Conservation (phyloP, 2,329 filamentous ascomycete species). For the Blumeria hordei region DNA sequence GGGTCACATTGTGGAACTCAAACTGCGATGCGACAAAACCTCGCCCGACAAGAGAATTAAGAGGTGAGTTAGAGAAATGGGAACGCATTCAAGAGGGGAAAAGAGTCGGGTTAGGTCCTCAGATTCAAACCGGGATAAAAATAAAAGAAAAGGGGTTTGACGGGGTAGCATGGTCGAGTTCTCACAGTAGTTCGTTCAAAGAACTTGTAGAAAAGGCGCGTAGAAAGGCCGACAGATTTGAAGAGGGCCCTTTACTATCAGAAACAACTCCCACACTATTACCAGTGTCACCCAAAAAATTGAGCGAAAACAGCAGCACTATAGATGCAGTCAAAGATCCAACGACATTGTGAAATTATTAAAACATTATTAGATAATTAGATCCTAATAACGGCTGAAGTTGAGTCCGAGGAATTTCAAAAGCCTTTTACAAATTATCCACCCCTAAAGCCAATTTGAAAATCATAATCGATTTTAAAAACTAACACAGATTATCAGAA, state of each 20-base stretch:
- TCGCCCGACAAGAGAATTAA: conserved; percentile 42
- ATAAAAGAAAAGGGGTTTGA: conserved; percentile 84
- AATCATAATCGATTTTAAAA: too few relatives aligned
- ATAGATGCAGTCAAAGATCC: too few relatives aligned
- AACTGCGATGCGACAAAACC: conserved; percentile 72
- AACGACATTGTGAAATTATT: too few relatives aligned
- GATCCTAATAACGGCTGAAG: too few relatives aligned
- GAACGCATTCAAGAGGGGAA: conserved; percentile 55
- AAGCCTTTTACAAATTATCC: too few relatives aligned
- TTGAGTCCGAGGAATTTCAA: too few relatives aligned
- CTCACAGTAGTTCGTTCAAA: conserved; percentile 52
- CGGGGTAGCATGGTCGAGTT: conserved; percentile 46
- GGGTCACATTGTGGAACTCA: conserved; percentile 88
- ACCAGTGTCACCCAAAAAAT: background rate
- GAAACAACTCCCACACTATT: background rate
- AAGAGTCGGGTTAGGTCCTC: conserved; percentile 19
- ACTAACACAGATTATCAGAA: too few relatives aligned
- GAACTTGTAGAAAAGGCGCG: conserved; percentile 57
- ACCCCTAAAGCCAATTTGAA: too few relatives aligned
- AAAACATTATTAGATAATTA: too few relatives aligned
- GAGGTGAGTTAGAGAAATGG: conserved; percentile 66
- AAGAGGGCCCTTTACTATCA: background rate
- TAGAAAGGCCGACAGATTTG: conserved; percentile 16
- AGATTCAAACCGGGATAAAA: conserved; percentile 17
- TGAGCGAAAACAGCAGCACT: background rate